Percentiles rank a stretch among this genome's conserved stretches.
phyloP scores from a whole-genome alignment of 1,139 yeast species.

The Yamadazyma kanchanaburiensis region DNA sequence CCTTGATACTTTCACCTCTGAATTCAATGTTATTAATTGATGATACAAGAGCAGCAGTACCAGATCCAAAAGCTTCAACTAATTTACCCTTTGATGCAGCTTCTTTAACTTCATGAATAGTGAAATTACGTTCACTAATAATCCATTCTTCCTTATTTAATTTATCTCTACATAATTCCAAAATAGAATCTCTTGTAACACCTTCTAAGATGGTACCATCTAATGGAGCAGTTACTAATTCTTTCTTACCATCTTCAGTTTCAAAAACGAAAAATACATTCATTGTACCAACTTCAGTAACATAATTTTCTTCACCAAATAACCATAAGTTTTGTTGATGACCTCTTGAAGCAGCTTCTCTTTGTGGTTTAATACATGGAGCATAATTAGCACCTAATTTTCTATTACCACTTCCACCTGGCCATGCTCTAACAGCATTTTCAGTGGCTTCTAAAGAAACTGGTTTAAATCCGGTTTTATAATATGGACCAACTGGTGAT shows the following conservation, averaged over 20 bases:
- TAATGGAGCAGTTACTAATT: constrained; percentile 91
- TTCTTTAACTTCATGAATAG: constrained; percentile 77
- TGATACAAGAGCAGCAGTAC: constrained; percentile 96
- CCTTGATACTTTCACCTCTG: constrained; percentile 64
- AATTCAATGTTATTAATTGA: constrained; percentile 88
- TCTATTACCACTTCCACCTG: constrained; percentile 95
- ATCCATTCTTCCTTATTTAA: constrained; percentile 74
- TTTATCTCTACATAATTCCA: constrained; percentile 70
- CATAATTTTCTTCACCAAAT: constrained; percentile 82
- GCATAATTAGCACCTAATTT: constrained; percentile 98
- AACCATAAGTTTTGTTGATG: constrained; percentile 96
- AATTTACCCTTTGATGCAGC: constrained; percentile 76
- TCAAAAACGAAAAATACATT: constrained; percentile 85
- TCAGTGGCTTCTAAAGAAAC: constrained; percentile 92
- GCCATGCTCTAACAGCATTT: constrained; percentile 97
- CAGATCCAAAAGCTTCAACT: constrained; percentile 94
- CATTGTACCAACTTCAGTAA: constrained; percentile 98
- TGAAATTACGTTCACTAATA: constrained; percentile 74
- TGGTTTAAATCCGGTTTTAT: constrained; percentile 89
- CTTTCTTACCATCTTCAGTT: constrained; percentile 76
- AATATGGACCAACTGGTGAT: constrained; percentile 95
- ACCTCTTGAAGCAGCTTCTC: constrained; percentile 83
- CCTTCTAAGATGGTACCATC: constrained; percentile 98
- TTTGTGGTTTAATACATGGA: constrained; percentile 87
- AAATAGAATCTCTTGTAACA: constrained; percentile 88